Evolutionary conservation across 768 basidiomycete species (phyloP).

Genomic region (Rhizopogon vinicolor): DNA sequence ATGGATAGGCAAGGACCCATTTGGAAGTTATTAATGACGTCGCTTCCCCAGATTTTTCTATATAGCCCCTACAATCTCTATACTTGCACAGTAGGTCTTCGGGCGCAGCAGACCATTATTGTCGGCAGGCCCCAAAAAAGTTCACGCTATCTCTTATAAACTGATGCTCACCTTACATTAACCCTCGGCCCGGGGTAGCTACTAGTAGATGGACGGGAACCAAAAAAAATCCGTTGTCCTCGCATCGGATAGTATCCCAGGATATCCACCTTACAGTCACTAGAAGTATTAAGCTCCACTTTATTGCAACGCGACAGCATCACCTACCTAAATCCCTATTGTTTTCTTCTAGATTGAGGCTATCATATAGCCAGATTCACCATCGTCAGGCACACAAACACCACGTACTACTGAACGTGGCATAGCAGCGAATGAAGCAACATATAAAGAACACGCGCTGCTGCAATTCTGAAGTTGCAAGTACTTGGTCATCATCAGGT

Average conservation of each 20-base stretch:
- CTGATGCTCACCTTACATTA: too few species aligned
- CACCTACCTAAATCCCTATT: neutral
- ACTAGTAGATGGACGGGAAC: neutral
- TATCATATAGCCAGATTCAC: neutral
- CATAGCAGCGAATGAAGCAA: neutral
- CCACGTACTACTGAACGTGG: neutral
- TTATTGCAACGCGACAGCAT: neutral
- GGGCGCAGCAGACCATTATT: too few species aligned
- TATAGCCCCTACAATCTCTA: too few species aligned
- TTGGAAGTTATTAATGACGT: too few species aligned
- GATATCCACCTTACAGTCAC: neutral
- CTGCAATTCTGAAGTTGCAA: neutral
- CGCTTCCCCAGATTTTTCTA: too few species aligned
- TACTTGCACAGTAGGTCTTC: too few species aligned
- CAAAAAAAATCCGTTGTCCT: neutral
- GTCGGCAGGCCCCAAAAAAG: too few species aligned
- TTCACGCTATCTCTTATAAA: too few species aligned
- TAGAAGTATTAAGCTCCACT: neutral
- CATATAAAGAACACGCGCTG: neutral
- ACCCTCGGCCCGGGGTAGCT: too few species aligned
- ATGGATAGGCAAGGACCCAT: too few species aligned
- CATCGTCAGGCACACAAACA: neutral
- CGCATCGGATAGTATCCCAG: neutral
- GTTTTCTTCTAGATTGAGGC: conserved; percentile 1
- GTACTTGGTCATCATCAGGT: neutral